Evolutionary conservation across 192 early-diverging fungal genomes (phyloP), one percentile per base, ranked within the genome.

Genomic region (Fimicolochytrium jonesii): DNA sequence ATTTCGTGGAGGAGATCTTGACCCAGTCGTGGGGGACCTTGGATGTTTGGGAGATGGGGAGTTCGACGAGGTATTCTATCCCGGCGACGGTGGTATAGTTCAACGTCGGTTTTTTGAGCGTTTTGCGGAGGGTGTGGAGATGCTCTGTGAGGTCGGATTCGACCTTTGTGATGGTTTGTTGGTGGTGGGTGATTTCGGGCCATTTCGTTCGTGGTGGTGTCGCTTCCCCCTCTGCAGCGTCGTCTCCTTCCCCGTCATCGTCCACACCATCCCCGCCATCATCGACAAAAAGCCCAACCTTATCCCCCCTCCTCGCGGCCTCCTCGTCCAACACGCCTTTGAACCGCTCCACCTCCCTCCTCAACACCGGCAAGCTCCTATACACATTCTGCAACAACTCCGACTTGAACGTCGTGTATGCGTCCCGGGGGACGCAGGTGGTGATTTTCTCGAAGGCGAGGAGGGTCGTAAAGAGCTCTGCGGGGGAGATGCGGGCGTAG

Each of bases 41-140:
- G n/a, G 70, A 70, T 0, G 73, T 72, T 15, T 74, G 64, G 6
- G 73, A 60, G 52, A 77, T 80, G 17, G 80, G 83, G 36, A 92
- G 66, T 66, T 93, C 91, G 10, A 93, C 67, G 41, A 92, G 67
- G 56, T 89, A 91, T 76, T 91, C 89, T 6, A 88, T 80, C 1
- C 83, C 86, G 0, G 87, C 79, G 1, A 92, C 86, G 9, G 75
- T 69, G 17, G 74, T 70, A 66, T 76, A 94, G 58, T 78, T 71
- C 33, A 90, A 60, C 13, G 51, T 56, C 1, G 66, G 59, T 32
- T 75, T 72, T 4, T 77, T 67, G 26, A 88, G 63, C n/a, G 32
- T 28, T 32, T 71, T 71, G 34, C 80, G 60, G n/a, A 90, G 67
- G 13, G 75, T 67, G 0, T 20, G 57, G 1, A 87, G 66, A 45